phyloP scores from a whole-genome alignment of 306 rosid genomes.

The Lagenaria siceraria region DNA sequence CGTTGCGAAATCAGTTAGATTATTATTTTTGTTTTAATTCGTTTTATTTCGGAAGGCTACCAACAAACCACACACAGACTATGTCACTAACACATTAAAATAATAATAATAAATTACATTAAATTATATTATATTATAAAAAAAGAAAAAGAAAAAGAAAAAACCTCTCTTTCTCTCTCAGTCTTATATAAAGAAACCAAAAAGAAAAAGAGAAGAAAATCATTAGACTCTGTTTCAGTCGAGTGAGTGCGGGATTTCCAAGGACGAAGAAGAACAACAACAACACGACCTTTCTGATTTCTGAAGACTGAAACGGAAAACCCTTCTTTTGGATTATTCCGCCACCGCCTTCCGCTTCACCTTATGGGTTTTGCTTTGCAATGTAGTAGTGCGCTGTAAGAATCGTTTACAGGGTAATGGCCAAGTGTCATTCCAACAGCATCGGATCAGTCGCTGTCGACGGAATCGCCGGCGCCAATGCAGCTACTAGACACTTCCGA shows the following conservation, averaged over 20 bases:
- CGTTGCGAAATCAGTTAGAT: not conserved
- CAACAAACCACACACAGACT: not conserved
- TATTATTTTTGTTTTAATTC: not conserved
- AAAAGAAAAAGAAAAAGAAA: no score
- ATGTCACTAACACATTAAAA: not conserved
- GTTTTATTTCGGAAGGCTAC: not conserved
- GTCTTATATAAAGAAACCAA: not conserved
- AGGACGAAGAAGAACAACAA: not conserved
- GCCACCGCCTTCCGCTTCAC: not conserved
- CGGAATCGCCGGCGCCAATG: conserved; percentile 19
- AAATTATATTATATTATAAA: no score
- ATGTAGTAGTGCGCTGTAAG: not conserved
- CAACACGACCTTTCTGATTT: not conserved
- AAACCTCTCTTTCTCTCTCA: not conserved
- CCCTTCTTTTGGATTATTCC: not conserved
- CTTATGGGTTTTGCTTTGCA: not conserved
- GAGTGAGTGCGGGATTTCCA: conserved; percentile 6
- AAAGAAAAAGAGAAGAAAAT: not conserved
- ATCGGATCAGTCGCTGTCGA: conserved; percentile 46
- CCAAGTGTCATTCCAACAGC: conserved; percentile 58
- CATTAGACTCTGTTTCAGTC: not conserved
- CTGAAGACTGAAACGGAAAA: not conserved
- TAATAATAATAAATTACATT: no score
- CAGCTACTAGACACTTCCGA: conserved; percentile 36
- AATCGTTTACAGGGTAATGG: conserved; percentile 3